A percentile compares a stretch with the other conserved stretches of the same genome.
phyloP scores from a whole-genome alignment of 768 basidiomycete genomes.

The Gelatoporia subvermispora region DNA sequence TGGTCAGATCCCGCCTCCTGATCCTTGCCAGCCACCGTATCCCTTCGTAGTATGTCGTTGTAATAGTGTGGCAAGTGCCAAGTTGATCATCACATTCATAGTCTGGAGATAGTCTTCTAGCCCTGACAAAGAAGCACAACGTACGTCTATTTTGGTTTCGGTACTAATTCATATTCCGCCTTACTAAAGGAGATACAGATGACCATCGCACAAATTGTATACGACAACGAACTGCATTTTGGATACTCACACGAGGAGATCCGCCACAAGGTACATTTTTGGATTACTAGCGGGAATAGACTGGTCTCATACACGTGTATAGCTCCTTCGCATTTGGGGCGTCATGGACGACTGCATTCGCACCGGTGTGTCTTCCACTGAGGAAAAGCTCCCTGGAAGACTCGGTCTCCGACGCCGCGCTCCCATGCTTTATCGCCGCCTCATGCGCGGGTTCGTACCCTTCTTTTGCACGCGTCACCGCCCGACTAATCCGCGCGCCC shows the following conservation, averaged over 20 bases:
- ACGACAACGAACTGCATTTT: conserved; percentile 85
- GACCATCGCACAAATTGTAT: conserved; percentile 91
- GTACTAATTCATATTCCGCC: too few species aligned
- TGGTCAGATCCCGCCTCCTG: conserved; percentile 9
- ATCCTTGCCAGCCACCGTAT: conserved; percentile 67
- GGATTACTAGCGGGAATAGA: not conserved
- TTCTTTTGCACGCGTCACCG: not conserved
- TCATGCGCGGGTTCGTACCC: conserved; percentile 75
- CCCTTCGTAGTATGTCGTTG: conserved; percentile 49
- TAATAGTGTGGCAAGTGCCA: not conserved
- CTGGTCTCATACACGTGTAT: not conserved
- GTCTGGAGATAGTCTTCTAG: conserved; percentile 69
- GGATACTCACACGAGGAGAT: conserved; percentile 74
- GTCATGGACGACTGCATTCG: conserved; percentile 94
- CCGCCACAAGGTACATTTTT: conserved; percentile 51
- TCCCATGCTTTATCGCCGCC: conserved; percentile 81
- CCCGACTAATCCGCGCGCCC: too few species aligned
- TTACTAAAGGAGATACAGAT: conserved; percentile 41
- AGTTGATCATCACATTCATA: conserved; percentile 17
- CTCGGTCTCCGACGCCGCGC: conserved; percentile 76
- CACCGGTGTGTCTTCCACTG: conserved; percentile 74
- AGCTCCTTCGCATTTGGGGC: conserved; percentile 76
- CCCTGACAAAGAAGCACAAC: conserved; percentile 75
- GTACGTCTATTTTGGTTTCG: conserved; percentile 46
- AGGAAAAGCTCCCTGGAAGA: conserved; percentile 83